Evolutionary conservation across 176 grass and related monocot genomes (phyloP), one percentile per base, ranked within the genome.

Genomic region (Oryza nivara): DNA sequence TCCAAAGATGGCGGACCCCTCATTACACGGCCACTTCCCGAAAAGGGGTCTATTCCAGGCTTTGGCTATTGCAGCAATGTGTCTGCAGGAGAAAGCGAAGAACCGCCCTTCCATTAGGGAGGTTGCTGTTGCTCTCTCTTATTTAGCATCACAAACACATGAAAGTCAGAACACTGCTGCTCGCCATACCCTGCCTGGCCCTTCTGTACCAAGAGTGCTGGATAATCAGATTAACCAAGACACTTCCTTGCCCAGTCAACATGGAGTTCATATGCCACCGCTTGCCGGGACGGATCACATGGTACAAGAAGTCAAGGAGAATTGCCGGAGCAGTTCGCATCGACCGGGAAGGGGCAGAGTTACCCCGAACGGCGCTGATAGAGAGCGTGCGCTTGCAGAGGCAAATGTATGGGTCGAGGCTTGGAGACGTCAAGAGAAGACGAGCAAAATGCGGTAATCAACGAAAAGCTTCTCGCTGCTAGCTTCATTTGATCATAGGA

Each of bases 31-130:
- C 49, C 52, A 12, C 60, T 94, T 86, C 68, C 94, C 94, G 17
- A 83, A 79, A 25, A 91, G 73, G 75, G 94, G 80, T 68, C 51
- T 97, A 67, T 86, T 84, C 68, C 89, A 90, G 84, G 92, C 92
- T 2, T 66, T 97, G 80, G 94, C 94, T 80, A 85, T 94, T 66
- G 85, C 92, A 48, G 94, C 94, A 43, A 90, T 93, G 89, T 97
- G 94, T 88, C 79, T 97, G 74, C 94, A 93, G 65, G 94, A 93
- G 71, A 88, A 93, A 17, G 87, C 91, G 43, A 79, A 72, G 32
- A 88, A 82, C 25, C 89, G 89, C 3, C 94, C 94, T 76, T 35
- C 17, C 12, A 97, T 93, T 17, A 67, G 88, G 13, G 94, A 97
- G 84, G 84, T 97, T 69, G 70, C 86, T 35, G 66, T 70, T 65